These are phyloP conservation scores for Sedum album DNA, from an alignment of 164 flowering plant species.

Conservation along the genomic window DNA sequence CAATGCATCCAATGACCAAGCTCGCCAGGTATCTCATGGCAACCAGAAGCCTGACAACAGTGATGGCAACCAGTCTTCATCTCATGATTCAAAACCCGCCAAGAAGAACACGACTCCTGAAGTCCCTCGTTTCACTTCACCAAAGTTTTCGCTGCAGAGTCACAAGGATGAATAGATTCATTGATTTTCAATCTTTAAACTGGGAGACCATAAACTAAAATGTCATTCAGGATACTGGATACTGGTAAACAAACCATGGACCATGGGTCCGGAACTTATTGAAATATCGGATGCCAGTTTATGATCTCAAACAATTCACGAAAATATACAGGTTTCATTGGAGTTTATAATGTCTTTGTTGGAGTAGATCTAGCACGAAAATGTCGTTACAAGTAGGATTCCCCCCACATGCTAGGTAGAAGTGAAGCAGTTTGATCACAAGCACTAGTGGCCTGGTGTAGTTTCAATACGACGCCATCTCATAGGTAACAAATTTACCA, in stretches of 20 bases:
- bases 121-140: neutral
- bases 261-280: neutral
- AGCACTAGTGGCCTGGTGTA: no score
- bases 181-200: neutral
- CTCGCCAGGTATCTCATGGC: neutral
- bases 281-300: neutral
- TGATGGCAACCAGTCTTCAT: neutral
- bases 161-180: constrained; percentile 2
- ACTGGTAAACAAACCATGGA: neutral
- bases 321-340: no score
- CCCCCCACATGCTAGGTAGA: no score
- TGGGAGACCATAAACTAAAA: neutral
- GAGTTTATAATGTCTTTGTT: no score
- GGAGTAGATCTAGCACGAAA: no score
- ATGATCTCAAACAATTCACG: no score
- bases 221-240: neutral
- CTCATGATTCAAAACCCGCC: neutral
- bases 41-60: neutral
- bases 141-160: constrained; percentile 4
- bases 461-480: no score
- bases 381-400: no score
- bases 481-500: no score
- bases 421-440: no score
- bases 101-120: constrained; percentile 1
- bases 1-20: constrained; percentile 6